Evolutionary conservation across 768 basidiomycete species (phyloP).

Genomic region (Porphyrellus cyaneotinctus): DNA sequence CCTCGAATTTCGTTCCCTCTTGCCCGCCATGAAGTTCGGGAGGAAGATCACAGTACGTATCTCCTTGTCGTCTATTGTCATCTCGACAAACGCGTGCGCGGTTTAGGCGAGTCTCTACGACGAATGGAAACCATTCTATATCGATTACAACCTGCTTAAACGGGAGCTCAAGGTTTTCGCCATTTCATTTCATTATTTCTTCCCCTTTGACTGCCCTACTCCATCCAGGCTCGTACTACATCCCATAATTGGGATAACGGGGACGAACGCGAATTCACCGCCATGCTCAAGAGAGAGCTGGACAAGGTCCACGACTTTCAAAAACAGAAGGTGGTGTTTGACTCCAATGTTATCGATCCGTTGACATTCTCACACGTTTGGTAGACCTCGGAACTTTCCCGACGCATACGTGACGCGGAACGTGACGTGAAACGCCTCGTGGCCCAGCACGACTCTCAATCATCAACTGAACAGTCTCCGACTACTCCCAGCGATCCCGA

Average conservation of each 20-base stretch:
- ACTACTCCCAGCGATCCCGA: slow-evolving; percentile 46
- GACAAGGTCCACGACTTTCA: slow-evolving; percentile 96
- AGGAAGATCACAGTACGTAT: slow-evolving; percentile 63
- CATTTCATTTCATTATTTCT: not conserved
- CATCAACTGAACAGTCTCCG: slow-evolving; percentile 23
- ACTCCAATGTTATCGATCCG: not conserved
- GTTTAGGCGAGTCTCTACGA: slow-evolving; percentile 74
- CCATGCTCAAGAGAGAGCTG: slow-evolving; percentile 76
- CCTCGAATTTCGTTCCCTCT: not conserved
- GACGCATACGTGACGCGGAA: slow-evolving; percentile 79
- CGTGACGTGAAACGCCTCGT: slow-evolving; percentile 77
- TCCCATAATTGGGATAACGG: slow-evolving; percentile 61
- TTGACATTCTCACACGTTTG: not conserved
- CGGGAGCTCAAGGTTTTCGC: slow-evolving; percentile 75
- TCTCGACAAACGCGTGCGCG: not conserved
- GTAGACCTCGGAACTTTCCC: slow-evolving; percentile 77
- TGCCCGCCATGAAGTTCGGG: slow-evolving; percentile 69
- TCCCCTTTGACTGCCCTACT: not conserved
- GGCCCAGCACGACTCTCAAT: slow-evolving; percentile 41
- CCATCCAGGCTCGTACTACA: slow-evolving; percentile 46
- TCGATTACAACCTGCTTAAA: slow-evolving; percentile 87
- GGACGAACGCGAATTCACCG: slow-evolving; percentile 82
- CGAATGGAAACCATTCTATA: slow-evolving; percentile 89
- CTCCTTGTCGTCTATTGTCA: not conserved
- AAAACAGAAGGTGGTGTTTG: slow-evolving; percentile 63